These are phyloP conservation scores for Wallacemonas rigidus DNA, from an alignment of 208 protist genomes.

Conservation along the genomic window DNA sequence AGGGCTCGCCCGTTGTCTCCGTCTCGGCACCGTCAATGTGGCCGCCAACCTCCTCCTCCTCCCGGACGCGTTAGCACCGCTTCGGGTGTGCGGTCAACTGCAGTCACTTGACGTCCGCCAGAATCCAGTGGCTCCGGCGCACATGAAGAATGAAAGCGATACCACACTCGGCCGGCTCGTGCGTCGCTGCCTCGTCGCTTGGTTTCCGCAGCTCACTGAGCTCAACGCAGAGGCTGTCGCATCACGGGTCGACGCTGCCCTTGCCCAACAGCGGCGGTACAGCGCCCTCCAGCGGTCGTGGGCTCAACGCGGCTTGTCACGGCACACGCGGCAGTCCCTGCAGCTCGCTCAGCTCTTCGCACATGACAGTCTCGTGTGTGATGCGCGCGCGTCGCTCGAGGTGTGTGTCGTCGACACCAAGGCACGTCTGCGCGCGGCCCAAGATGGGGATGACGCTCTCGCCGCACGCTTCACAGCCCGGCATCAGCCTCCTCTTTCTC, in stretches of 20 bases:
- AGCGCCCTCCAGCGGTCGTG: neutral
- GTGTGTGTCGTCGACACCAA: conserved; percentile 3
- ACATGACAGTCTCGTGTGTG: neutral
- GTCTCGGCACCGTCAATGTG: conserved; percentile 58
- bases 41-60: conserved; percentile 58
- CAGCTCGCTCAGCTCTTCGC: neutral
- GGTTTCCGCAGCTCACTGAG: conserved; percentile 34
- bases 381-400: neutral
- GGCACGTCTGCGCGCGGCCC: conserved; percentile 9
- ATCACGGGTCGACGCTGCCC: no score
- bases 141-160: no score
- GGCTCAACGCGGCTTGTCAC: neutral
- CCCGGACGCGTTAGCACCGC: conserved; percentile 36
- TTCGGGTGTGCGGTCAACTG: conserved; percentile 50
- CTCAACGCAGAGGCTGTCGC: conserved; percentile 31
- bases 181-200: conserved; percentile 9
- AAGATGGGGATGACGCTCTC: conserved; percentile 5
- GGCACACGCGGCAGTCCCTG: neutral
- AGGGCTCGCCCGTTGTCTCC: conserved; percentile 56
- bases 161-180: neutral
- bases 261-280: neutral
- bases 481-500: neutral
- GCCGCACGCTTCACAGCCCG: conserved; percentile 10
- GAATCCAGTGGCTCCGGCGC: conserved; percentile 26
- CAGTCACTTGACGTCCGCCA: conserved; percentile 47